Evolutionary conservation across 2,329 filamentous ascomycete genomes (phyloP).

Genomic region (Pseudophaeomoniella oleicola): DNA sequence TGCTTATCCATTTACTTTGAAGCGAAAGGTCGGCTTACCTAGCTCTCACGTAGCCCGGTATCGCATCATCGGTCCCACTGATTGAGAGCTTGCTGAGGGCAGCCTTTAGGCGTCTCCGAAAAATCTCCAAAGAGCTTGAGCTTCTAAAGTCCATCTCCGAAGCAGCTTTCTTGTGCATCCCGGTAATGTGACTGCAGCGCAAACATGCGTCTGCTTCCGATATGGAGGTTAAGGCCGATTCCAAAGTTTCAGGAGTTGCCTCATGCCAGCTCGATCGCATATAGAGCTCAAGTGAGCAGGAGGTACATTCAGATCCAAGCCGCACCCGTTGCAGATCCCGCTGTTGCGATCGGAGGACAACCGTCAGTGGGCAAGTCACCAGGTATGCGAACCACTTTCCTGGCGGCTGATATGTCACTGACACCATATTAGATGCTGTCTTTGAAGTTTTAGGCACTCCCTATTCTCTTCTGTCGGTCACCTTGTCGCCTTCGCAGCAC

Average conservation of each 20-base stretch:
- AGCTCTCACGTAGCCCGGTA: background rate
- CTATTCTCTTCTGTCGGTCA: constrained; percentile 86
- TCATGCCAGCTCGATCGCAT: constrained; percentile 5
- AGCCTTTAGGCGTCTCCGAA: background rate
- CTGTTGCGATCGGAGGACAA: background rate
- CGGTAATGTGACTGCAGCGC: constrained; percentile 1
- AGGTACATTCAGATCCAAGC: constrained; percentile 30
- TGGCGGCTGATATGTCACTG: background rate
- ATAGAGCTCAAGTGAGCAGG: constrained; percentile 12
- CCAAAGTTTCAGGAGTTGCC: constrained; percentile 3
- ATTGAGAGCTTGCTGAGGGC: background rate
- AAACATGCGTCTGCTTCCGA: constrained; percentile 10
- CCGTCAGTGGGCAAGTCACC: background rate
- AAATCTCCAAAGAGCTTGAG: background rate
- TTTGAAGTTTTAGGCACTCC: constrained; percentile 89
- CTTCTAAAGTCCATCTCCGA: background rate
- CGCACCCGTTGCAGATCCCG: constrained; percentile 16
- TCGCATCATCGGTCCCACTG: background rate
- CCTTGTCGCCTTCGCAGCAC: constrained; percentile 81
- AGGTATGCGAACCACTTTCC: background rate
- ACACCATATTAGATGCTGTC: constrained; percentile 59
- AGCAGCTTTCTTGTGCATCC: background rate
- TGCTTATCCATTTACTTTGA: too few relatives aligned
- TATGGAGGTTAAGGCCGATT: constrained; percentile 8
- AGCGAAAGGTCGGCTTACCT: background rate